Percentiles rank a stretch among this genome's conserved stretches.
phyloP scores from a whole-genome alignment of 176 grass and related monocot genomes.

The Oryza glumipatula region DNA sequence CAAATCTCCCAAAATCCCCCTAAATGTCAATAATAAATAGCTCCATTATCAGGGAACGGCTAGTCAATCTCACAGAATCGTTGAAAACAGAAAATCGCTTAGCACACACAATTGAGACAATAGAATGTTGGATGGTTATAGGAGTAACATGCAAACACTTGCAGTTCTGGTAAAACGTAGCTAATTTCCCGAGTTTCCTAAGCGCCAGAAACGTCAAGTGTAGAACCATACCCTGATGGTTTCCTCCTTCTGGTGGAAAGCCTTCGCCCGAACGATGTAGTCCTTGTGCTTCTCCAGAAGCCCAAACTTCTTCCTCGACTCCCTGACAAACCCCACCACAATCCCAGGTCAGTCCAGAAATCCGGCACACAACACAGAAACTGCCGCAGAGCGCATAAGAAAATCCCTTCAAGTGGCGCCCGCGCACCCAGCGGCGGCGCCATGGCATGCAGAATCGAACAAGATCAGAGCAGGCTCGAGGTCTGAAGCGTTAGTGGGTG shows the following conservation, averaged over 20 bases:
- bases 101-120: not conserved
- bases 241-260: slow-evolving; percentile 74
- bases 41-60: not conserved
- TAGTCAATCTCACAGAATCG: not conserved
- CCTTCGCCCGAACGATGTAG: slow-evolving; percentile 64
- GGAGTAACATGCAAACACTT: not conserved
- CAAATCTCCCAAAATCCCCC: not conserved
- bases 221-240: slow-evolving; percentile 57
- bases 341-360: slow-evolving; percentile 11
- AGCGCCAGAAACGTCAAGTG: not conserved
- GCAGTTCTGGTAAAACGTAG: not conserved
- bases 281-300: slow-evolving; percentile 93
- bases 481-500: not conserved
- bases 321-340: slow-evolving; percentile 44
- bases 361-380: not conserved
- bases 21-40: not conserved
- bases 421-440: not conserved
- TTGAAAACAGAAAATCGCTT: not conserved
- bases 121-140: not conserved
- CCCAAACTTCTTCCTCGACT: slow-evolving; percentile 81
- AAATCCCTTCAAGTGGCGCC: not conserved
- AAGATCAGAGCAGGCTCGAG: too few relatives aligned
- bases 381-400: not conserved
- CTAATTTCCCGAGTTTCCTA: not conserved
- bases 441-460: not conserved